Percentiles rank a stretch among this genome's conserved stretches.
phyloP scores from a whole-genome alignment of 2,329 filamentous ascomycete species.

The Ceratocystis papillata region DNA sequence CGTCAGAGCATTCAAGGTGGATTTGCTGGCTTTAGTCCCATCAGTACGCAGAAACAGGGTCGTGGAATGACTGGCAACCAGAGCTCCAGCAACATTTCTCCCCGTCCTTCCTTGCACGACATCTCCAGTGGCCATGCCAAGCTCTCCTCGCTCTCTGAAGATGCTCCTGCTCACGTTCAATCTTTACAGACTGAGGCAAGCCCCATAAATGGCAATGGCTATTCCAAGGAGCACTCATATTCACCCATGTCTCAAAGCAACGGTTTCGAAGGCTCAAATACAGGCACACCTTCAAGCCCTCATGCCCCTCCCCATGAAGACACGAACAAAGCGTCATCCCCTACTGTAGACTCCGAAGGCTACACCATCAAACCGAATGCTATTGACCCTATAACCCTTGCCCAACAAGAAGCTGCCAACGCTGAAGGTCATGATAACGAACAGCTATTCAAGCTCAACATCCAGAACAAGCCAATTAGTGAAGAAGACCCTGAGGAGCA shows the following conservation, averaged over 20 bases:
- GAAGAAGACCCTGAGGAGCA: conserved; percentile 67
- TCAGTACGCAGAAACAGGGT: conserved; percentile 45
- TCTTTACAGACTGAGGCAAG: background rate
- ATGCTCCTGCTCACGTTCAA: conserved; percentile 31
- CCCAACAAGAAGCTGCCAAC: conserved; percentile 50
- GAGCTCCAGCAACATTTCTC: conserved; percentile 43
- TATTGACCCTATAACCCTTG: conserved; percentile 58
- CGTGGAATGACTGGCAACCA: conserved; percentile 54
- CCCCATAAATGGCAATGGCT: conserved; percentile 29
- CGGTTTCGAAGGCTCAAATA: background rate
- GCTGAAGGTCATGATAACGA: conserved; percentile 47
- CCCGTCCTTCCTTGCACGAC: conserved; percentile 49
- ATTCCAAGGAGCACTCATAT: conserved; percentile 34
- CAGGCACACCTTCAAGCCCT: background rate
- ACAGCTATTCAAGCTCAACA: conserved; percentile 68
- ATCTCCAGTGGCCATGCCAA: conserved; percentile 37
- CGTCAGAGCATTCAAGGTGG: conserved; percentile 56
- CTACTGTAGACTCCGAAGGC: conserved; percentile 54
- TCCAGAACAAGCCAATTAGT: conserved; percentile 64
- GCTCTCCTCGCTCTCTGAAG: conserved; percentile 49
- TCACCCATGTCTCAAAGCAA: conserved; percentile 27
- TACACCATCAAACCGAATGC: conserved; percentile 59
- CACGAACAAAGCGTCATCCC: conserved; percentile 28
- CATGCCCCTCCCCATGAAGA: background rate
- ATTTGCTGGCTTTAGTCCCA: conserved; percentile 48